Evolutionary conservation across 768 basidiomycete species (phyloP).

Genomic region (Candolleomyces efflorescens): DNA sequence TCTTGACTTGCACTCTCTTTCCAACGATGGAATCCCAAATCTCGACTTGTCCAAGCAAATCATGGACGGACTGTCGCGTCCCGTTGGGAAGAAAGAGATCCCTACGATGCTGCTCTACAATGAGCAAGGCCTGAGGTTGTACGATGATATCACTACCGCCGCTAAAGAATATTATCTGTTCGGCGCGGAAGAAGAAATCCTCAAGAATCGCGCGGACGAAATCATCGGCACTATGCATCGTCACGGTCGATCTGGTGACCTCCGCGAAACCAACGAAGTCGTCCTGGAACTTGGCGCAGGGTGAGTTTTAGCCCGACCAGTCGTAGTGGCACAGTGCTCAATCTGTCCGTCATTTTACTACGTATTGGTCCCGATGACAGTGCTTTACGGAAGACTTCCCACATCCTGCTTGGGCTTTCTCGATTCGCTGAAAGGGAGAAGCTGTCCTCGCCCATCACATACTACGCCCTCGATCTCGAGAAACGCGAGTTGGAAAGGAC

Average conservation of each 20-base stretch:
- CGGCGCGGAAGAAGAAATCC: slow-evolving; percentile 79
- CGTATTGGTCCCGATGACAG: slow-evolving; percentile 30
- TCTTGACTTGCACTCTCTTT: slow-evolving; percentile 42
- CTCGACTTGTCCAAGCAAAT: slow-evolving; percentile 44
- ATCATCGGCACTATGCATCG: slow-evolving; percentile 74
- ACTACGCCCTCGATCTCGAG: slow-evolving; percentile 93
- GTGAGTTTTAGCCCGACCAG: slow-evolving; percentile 43
- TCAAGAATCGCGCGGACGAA: slow-evolving; percentile 65
- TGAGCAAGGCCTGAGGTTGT: slow-evolving; percentile 78
- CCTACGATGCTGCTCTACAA: slow-evolving; percentile 88
- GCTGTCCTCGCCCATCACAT: slow-evolving; percentile 55
- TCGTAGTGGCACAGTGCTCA: too few relatives aligned
- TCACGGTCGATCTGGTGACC: slow-evolving; percentile 16
- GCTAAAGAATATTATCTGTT: slow-evolving; percentile 89
- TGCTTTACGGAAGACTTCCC: slow-evolving; percentile 84
- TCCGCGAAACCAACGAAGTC: slow-evolving; percentile 17
- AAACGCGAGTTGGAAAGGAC: slow-evolving; percentile 80
- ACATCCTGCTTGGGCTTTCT: slow-evolving; percentile 71
- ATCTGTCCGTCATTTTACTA: too few relatives aligned
- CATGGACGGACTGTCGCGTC: slow-evolving; percentile 49
- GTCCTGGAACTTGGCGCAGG: slow-evolving; percentile 93
- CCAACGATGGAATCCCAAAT: slow-evolving; percentile 24
- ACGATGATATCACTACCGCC: slow-evolving; percentile 79
- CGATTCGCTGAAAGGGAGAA: slow-evolving; percentile 36
- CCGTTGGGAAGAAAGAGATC: slow-evolving; percentile 53